Base-by-base conservation (phyloP, 805 yeast genomes). In the Candida bentonensis region DNA sequence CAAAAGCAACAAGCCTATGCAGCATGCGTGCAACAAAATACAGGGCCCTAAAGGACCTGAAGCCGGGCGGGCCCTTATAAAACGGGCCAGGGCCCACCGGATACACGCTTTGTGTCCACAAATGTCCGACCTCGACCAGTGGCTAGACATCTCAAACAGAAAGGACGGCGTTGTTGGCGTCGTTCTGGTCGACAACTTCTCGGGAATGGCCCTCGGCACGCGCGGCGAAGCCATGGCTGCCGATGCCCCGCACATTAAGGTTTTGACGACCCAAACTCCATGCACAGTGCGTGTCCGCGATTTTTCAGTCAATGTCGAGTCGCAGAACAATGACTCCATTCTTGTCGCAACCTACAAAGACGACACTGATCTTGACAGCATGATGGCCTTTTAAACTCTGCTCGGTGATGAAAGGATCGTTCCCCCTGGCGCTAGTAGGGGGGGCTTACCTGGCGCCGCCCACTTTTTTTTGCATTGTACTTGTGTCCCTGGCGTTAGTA, bases 391-490 rank as follows among this genome's bases (percentile, higher is more conserved):
- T n/a, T n/a, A n/a, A n/a, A n/a, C n/a, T n/a, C n/a, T n/a, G n/a
- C n/a, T n/a, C n/a, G n/a, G n/a, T n/a, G n/a, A n/a, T n/a, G n/a
- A n/a, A n/a, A n/a, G n/a, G n/a, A n/a, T n/a, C n/a, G n/a, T n/a
- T n/a, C n/a, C n/a, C n/a, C n/a, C n/a, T n/a, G n/a, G n/a, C n/a
- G n/a, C n/a, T n/a, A n/a, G n/a, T n/a, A n/a, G n/a, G n/a, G n/a
- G n/a, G n/a, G n/a, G n/a, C n/a, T n/a, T n/a, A n/a, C 96, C 96
- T 87, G 96, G 96, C 96, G 87, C 82, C 79, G 85, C 81, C 86
- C 96, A 87, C 54, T 60, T 61, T 60, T 69, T 67, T 64, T 56
- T 53, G 56, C 46, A 48, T 45, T 49, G 25, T 41, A 41, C 15
- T 46, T 44, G 13, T 36, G 23, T 15, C 15, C 27, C 27, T 25